phyloP scores from a whole-genome alignment of 768 basidiomycete genomes.

The Mycena haematopus region DNA sequence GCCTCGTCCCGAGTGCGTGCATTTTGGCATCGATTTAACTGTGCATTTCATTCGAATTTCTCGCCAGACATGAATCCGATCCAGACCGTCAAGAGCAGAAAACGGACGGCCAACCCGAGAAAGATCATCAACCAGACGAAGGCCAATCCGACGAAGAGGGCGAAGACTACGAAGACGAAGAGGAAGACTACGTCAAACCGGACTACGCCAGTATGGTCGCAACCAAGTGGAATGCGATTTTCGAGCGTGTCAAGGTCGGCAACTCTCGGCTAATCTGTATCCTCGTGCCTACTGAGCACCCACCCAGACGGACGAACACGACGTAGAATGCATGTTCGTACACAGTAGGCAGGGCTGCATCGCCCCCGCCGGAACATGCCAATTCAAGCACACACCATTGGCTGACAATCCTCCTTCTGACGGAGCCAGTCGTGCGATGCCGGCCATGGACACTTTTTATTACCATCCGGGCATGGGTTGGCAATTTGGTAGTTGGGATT shows the following conservation, averaged over 20 bases:
- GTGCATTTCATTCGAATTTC: background rate
- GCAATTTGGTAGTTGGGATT: background rate
- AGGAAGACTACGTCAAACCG: background rate
- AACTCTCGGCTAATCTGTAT: too few relatives aligned
- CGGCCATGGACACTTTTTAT: background rate
- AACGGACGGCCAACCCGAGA: background rate
- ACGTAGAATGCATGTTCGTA: conserved; percentile 21
- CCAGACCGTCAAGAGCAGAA: background rate
- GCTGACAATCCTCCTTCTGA: background rate
- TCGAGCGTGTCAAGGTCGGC: conserved; percentile 14
- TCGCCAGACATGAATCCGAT: conserved; percentile 1
- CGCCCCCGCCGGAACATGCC: conserved; percentile 12
- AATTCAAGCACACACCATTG: conserved; percentile 12
- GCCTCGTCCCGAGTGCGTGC: conserved; percentile 10
- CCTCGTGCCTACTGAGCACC: background rate
- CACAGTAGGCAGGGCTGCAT: conserved; percentile 17
- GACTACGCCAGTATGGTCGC: conserved; percentile 5
- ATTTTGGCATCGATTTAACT: background rate
- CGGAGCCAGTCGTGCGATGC: background rate
- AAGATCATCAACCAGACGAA: too few relatives aligned
- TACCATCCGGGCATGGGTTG: background rate
- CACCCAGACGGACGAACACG: conserved; percentile 12
- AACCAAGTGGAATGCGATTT: conserved; percentile 19
- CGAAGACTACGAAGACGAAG: background rate
- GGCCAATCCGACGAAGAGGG: background rate